These are phyloP conservation scores for Spongospora subterranea DNA, from an alignment of 208 protist genomes.

Conservation along the genomic window DNA sequence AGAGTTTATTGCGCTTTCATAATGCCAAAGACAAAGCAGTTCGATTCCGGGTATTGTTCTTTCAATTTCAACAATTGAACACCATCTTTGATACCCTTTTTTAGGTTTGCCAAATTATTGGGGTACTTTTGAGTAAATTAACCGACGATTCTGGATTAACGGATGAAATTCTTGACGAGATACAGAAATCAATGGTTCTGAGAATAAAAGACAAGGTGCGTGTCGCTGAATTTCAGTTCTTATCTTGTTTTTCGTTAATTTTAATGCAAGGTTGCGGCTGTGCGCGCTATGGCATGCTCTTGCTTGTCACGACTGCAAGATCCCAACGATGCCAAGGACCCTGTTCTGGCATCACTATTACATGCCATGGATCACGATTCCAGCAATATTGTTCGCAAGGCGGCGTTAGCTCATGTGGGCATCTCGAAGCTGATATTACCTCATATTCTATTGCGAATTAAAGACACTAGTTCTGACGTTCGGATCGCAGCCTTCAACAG, in stretches of 20 bases:
- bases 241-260: background rate
- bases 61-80: background rate
- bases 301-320: slow-evolving; percentile 15
- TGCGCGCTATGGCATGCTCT: slow-evolving; percentile 15
- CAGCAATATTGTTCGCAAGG: slow-evolving; percentile 36
- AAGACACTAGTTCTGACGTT: background rate
- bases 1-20: background rate
- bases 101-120: slow-evolving; percentile 50
- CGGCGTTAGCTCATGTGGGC: background rate
- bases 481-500: slow-evolving; percentile 19
- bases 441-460: background rate
- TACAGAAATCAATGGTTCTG: background rate
- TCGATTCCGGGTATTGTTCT: slow-evolving; percentile 25
- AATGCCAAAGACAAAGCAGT: slow-evolving; percentile 38
- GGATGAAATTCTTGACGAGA: background rate
- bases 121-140: slow-evolving; percentile 2
- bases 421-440: slow-evolving; percentile 21
- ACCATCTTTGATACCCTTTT: background rate
- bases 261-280: background rate
- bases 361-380: slow-evolving; percentile 7
- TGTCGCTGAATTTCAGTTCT: background rate
- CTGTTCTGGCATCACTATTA: background rate
- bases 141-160: background rate
- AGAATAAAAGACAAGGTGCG: slow-evolving; percentile 23
- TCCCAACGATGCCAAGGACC: background rate